A percentile compares a stretch with the other conserved stretches of the same genome.
Conservation (phyloP, 768 basidiomycete genomes). For the Agaricus blazei region DNA sequence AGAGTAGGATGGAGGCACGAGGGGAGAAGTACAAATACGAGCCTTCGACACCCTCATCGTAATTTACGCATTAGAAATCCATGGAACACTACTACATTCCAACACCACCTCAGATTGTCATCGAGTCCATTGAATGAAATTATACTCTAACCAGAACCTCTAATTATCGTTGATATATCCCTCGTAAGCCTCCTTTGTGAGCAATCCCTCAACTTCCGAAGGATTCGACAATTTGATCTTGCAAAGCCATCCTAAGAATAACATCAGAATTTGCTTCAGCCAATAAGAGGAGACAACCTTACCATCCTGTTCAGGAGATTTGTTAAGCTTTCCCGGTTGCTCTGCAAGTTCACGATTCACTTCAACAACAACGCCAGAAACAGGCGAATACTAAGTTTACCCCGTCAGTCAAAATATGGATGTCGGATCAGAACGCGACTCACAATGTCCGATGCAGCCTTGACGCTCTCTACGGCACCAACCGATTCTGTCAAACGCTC, state of each 20-base stretch:
- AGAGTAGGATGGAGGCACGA: slow-evolving; percentile 86
- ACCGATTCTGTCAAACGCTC: slow-evolving; percentile 54
- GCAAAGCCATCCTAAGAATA: slow-evolving; percentile 83
- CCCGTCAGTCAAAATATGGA: slow-evolving; percentile 10
- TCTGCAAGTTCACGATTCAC: slow-evolving; percentile 68
- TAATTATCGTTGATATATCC: slow-evolving; percentile 31
- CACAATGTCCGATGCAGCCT: slow-evolving; percentile 94
- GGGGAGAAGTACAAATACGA: slow-evolving; percentile 87
- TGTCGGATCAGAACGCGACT: slow-evolving; percentile 8
- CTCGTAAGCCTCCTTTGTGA: slow-evolving; percentile 73
- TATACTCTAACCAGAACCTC: background rate
- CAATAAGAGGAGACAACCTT: slow-evolving; percentile 14
- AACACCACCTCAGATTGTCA: background rate
- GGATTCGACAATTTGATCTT: slow-evolving; percentile 81
- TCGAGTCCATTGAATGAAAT: background rate
- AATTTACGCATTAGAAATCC: slow-evolving; percentile 16
- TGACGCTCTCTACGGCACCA: slow-evolving; percentile 94
- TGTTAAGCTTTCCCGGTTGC: slow-evolving; percentile 82
- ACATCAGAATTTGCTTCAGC: background rate
- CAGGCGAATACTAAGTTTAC: slow-evolving; percentile 76
- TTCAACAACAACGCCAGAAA: slow-evolving; percentile 77
- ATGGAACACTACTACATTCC: background rate
- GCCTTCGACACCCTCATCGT: slow-evolving; percentile 35
- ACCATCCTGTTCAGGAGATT: slow-evolving; percentile 83
- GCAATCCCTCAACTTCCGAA: slow-evolving; percentile 70